Evolutionary conservation across 139 green algal genomes (phyloP).

Genomic region (Ulvella scutata): DNA sequence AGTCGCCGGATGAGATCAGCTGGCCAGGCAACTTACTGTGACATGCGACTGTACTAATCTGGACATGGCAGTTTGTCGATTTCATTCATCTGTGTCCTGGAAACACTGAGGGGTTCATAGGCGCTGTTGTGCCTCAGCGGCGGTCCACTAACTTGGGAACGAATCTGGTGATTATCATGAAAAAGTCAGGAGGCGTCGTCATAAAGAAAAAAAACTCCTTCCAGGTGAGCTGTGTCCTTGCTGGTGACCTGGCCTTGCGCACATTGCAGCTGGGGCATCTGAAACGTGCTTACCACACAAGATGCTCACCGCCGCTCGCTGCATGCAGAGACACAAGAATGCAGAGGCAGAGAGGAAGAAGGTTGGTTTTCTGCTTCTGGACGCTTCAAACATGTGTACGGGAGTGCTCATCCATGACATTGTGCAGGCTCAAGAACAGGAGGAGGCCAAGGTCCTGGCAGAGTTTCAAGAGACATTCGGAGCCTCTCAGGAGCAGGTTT

Average conservation of each 20-base stretch:
- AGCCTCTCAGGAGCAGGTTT: background rate
- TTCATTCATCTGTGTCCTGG: too few species aligned
- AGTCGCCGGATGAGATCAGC: too few species aligned
- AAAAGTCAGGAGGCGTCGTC: too few species aligned
- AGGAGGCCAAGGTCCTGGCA: background rate
- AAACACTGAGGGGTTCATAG: too few species aligned
- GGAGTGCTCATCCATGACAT: background rate
- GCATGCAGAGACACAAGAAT: background rate
- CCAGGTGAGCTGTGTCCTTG: background rate
- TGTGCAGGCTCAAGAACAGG: background rate
- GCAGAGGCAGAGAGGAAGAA: background rate
- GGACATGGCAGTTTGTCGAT: too few species aligned
- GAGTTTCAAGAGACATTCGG: conserved; percentile 1
- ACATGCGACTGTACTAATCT: too few species aligned
- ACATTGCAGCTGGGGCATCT: background rate
- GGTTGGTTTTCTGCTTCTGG: background rate
- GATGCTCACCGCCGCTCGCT: background rate
- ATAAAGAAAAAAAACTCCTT: conserved; percentile 4
- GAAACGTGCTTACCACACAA: background rate
- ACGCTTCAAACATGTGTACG: background rate
- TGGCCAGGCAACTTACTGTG: too few species aligned
- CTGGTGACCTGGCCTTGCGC: background rate
- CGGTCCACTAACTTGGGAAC: too few species aligned
- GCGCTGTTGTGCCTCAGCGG: too few species aligned
- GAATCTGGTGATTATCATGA: too few species aligned